Conservation (phyloP, 148 eudicot species). For the Rhododendron simsii region DNA sequence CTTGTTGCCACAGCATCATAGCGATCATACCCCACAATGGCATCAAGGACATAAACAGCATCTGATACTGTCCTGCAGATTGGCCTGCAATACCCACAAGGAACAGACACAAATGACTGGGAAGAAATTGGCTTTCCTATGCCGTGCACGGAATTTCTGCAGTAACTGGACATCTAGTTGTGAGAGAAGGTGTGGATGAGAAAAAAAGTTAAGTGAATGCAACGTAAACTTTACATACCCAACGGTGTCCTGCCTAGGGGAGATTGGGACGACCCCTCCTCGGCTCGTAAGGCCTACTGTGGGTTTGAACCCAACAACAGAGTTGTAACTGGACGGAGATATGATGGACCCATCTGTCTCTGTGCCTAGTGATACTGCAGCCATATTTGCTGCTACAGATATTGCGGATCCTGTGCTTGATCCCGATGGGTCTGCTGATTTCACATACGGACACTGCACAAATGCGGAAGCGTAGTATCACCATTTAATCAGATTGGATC, state of each 20-base stretch:
- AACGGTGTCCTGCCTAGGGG: slow-evolving; percentile 33
- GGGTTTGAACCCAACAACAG: slow-evolving; percentile 50
- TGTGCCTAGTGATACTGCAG: slow-evolving; percentile 41
- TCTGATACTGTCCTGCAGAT: slow-evolving; percentile 49
- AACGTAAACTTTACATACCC: slow-evolving; percentile 27
- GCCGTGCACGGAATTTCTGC: neutral
- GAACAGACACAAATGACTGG: neutral
- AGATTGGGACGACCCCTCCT: slow-evolving; percentile 38
- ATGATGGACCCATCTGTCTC: slow-evolving; percentile 56
- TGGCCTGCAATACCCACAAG: slow-evolving; percentile 19
- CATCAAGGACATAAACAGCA: slow-evolving; percentile 43
- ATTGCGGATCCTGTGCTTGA: slow-evolving; percentile 62
- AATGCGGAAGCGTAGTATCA: neutral
- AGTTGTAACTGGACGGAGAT: slow-evolving; percentile 30
- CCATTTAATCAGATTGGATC: neutral
- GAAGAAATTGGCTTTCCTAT: neutral
- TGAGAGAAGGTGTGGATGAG: neutral
- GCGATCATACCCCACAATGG: slow-evolving; percentile 30
- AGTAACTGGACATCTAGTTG: neutral
- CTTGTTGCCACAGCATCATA: slow-evolving; percentile 34
- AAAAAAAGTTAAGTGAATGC: neutral
- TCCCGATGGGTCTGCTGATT: slow-evolving; percentile 36
- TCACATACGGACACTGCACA: slow-evolving; percentile 37
- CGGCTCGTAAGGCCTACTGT: slow-evolving; percentile 51
- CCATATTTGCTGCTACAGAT: slow-evolving; percentile 64